phyloP scores from a whole-genome alignment of 768 basidiomycete genomes.

The Trametes maxima region DNA sequence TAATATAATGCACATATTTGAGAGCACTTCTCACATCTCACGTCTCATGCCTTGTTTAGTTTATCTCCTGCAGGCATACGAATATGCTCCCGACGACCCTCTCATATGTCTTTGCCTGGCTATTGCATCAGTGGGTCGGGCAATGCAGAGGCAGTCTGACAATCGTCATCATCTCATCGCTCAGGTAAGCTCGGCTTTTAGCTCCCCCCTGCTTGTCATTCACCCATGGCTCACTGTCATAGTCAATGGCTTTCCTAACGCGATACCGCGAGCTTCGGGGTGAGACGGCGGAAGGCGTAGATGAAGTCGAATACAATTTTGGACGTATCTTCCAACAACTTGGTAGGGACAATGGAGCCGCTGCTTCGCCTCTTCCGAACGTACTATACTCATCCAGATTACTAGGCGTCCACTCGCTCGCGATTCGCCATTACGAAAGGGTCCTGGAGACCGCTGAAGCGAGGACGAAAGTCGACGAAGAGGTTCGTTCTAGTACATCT shows the following conservation, averaged over 20 bases:
- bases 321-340: conserved; percentile 91
- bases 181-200: conserved; percentile 46
- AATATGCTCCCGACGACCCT: conserved; percentile 81
- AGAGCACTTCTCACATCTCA: not conserved
- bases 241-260: conserved; percentile 85
- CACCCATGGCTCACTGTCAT: not conserved
- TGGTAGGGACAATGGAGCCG: conserved; percentile 47
- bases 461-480: conserved; percentile 33
- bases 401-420: conserved; percentile 78
- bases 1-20: not conserved
- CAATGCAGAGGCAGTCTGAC: conserved; percentile 93
- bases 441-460: conserved; percentile 66
- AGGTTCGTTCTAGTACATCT: conserved; percentile 32
- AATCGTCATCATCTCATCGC: conserved; percentile 89
- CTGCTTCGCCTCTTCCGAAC: not conserved
- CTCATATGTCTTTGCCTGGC: conserved; percentile 82
- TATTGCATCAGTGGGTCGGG: conserved; percentile 84
- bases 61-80: conserved; percentile 88
- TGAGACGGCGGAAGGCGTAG: conserved; percentile 43
- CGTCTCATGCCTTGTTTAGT: no score
- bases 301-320: conserved; percentile 93
- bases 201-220: not conserved
- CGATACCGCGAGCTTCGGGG: conserved; percentile 73
- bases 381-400: not conserved
- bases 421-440: conserved; percentile 81